Percentiles rank a stretch among this genome's conserved stretches.
Conservation (phyloP, 768 basidiomycete genomes). For the Xerocomellus amylosporus region DNA sequence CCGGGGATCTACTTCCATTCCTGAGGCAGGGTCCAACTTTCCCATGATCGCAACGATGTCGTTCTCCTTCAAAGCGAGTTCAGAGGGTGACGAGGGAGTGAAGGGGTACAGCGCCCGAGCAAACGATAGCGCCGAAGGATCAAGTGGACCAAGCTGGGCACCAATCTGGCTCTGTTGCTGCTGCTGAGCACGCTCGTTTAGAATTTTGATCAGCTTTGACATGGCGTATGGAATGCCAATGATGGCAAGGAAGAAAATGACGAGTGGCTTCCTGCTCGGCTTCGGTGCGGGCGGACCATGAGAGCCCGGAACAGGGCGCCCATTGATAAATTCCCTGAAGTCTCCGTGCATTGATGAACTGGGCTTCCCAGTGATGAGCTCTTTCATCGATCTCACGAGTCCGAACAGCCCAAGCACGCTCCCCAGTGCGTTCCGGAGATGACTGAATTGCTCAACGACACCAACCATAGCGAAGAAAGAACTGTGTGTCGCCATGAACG, state of each 20-base stretch:
- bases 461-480: constrained; percentile 96
- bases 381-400: constrained; percentile 80
- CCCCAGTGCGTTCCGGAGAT: constrained; percentile 87
- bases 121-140: constrained; percentile 80
- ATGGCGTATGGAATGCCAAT: constrained; percentile 93
- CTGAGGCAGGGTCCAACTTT: constrained; percentile 69
- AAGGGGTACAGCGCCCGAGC: constrained; percentile 82
- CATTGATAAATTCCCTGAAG: constrained; percentile 75
- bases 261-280: constrained; percentile 83
- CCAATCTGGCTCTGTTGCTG: constrained; percentile 40
- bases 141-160: constrained; percentile 50
- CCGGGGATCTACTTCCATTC: constrained; percentile 64
- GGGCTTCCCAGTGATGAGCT: constrained; percentile 49
- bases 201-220: constrained; percentile 79
- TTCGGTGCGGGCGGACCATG: constrained; percentile 43
- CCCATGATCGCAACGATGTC: constrained; percentile 93
- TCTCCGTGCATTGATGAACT: constrained; percentile 53
- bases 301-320: constrained; percentile 55
- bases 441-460: constrained; percentile 92
- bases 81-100: constrained; percentile 66
- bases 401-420: constrained; percentile 93
- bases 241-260: constrained; percentile 91
- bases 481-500: constrained; percentile 96
- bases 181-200: constrained; percentile 60
- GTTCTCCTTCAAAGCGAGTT: constrained; percentile 79